These are phyloP conservation scores for Tetrahymena malaccensis DNA, from an alignment of 73 alveolate genomes.

Conservation along the genomic window DNA sequence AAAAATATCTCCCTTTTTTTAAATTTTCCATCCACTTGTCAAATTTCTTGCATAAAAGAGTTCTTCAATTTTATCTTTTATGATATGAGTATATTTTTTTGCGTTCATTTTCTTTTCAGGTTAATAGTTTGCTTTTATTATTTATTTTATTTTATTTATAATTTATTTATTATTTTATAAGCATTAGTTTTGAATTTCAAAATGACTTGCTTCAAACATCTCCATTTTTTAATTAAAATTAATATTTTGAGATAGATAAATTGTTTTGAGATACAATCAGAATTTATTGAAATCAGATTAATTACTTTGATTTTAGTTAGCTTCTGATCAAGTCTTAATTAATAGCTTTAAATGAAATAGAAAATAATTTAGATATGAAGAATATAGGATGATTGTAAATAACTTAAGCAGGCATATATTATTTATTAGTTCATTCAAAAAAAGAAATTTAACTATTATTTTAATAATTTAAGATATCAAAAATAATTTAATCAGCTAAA, in stretches of 20 bases:
- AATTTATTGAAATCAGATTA: not conserved
- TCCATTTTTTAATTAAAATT: not conserved
- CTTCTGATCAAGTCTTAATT: not conserved
- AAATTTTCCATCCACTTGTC: not conserved
- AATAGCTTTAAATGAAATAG: not conserved
- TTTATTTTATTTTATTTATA: not conserved
- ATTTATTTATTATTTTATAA: not conserved
- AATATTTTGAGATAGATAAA: no score
- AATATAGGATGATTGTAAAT: no score
- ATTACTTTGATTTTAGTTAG: not conserved
- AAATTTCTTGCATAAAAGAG: not conserved
- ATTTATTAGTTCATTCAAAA: no score
- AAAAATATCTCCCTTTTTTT: not conserved
- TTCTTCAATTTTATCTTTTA: not conserved
- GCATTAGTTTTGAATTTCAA: not conserved
- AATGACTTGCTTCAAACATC: not conserved
- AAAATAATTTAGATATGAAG: not conserved
- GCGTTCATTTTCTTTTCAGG: not conserved
- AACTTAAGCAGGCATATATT: no score
- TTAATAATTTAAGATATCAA: no score
- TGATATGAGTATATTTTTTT: not conserved
- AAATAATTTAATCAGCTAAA: no score
- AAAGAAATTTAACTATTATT: no score
- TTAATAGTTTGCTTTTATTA: not conserved
- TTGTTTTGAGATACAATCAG: no score